Conservation (phyloP, 2,329 filamentous ascomycete species). For the Phaeophleospora eucalypticola region DNA sequence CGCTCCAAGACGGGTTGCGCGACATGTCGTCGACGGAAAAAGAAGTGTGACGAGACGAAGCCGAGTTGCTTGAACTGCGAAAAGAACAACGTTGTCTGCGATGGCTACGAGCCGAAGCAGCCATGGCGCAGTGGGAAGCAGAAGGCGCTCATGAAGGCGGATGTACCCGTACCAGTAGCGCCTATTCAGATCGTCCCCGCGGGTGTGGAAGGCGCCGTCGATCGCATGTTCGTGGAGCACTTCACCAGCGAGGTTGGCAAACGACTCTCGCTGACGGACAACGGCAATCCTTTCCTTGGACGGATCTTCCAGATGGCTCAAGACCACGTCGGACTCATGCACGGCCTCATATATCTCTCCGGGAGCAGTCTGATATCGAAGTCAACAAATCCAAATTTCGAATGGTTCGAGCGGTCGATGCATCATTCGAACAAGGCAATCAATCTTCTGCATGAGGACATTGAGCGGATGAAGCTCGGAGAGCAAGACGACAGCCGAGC, state of each 20-base stretch:
- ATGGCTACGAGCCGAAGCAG: slow-evolving; percentile 82
- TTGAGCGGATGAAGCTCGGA: slow-evolving; percentile 5
- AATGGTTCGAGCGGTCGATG: slow-evolving; percentile 51
- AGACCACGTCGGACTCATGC: slow-evolving; percentile 78
- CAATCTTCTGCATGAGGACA: slow-evolving; percentile 19
- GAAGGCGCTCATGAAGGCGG: slow-evolving; percentile 41
- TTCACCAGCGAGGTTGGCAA: slow-evolving; percentile 76
- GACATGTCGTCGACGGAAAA: slow-evolving; percentile 57
- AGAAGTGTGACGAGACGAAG: slow-evolving; percentile 55
- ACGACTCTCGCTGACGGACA: slow-evolving; percentile 74
- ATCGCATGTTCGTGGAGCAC: slow-evolving; percentile 76
- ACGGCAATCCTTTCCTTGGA: slow-evolving; percentile 80
- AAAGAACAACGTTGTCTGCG: slow-evolving; percentile 88
- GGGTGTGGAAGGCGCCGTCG: slow-evolving; percentile 74
- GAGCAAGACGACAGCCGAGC: slow-evolving; percentile 27
- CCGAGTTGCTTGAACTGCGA: slow-evolving; percentile 71
- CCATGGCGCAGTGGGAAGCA: slow-evolving; percentile 85
- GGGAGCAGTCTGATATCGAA: slow-evolving; percentile 65
- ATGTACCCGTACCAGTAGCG: no score
- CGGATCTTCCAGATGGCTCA: slow-evolving; percentile 78
- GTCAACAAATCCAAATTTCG: slow-evolving; percentile 20
- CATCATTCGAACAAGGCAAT: slow-evolving; percentile 49
- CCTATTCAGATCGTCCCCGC: slow-evolving; percentile 49
- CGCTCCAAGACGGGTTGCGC: slow-evolving; percentile 57
- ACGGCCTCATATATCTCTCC: slow-evolving; percentile 79